A percentile compares a stretch with the other conserved stretches of the same genome.
phyloP scores from a whole-genome alignment of 768 basidiomycete species.

The Tricholoma sp. region DNA sequence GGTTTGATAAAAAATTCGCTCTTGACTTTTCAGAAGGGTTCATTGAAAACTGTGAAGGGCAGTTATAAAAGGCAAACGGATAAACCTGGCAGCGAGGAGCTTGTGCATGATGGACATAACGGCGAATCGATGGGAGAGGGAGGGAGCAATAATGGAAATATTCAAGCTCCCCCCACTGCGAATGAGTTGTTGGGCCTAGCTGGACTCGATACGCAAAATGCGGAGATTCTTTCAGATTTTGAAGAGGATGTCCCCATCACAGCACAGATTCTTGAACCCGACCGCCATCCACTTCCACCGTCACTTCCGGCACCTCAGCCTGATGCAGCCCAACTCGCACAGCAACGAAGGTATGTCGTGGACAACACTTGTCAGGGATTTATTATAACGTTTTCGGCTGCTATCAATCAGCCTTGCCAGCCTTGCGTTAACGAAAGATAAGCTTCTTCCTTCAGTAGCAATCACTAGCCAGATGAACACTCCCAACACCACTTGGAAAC shows the following conservation, averaged over 20 bases:
- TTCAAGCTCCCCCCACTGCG: conserved; percentile 27
- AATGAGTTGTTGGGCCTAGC: conserved; percentile 47
- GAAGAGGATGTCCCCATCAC: conserved; percentile 33
- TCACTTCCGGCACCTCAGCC: background rate
- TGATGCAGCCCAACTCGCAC: conserved; percentile 6
- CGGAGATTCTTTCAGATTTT: conserved; percentile 47
- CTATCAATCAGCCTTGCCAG: conserved; percentile 19
- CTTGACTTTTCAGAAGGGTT: conserved; percentile 48
- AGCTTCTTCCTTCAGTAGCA: conserved; percentile 38
- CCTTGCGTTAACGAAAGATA: conserved; percentile 38
- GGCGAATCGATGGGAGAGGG: conserved; percentile 8
- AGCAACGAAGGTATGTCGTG: conserved; percentile 22
- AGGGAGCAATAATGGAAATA: conserved; percentile 10
- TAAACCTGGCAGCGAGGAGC: background rate
- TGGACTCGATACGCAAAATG: conserved; percentile 35
- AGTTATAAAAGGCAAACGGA: conserved; percentile 23
- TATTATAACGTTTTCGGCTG: background rate
- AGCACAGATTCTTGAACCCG: background rate
- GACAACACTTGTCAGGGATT: background rate
- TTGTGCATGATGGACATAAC: background rate
- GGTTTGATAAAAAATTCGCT: conserved; percentile 42
- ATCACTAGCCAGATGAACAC: conserved; percentile 10
- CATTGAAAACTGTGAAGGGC: conserved; percentile 45
- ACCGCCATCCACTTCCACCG: background rate
- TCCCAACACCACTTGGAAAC: conserved; percentile 33